Evolutionary conservation across 2,329 filamentous ascomycete species (phyloP), one percentile per base, ranked within the genome.

Genomic region (Diplodia mutila): DNA sequence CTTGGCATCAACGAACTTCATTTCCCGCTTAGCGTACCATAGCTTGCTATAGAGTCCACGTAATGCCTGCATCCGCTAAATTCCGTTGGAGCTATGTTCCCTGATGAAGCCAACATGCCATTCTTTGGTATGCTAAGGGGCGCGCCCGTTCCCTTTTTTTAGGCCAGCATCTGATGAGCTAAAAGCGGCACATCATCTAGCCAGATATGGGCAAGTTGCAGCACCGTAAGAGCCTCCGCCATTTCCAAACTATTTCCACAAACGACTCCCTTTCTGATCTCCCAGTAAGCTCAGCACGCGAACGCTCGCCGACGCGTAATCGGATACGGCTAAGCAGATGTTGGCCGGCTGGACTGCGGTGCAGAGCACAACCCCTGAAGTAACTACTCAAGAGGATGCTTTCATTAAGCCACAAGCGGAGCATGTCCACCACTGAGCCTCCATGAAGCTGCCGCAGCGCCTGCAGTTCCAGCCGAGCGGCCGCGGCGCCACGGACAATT

Each of bases 351-450:
- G n/a, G 34, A 21, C 4, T 34, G 7, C 29, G 42, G 46, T 37
- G 27, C 18, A 18, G 46, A 63, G 9, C 25, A 37, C 18, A 16
- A 2, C 42, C 27, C 59, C 59, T 27, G 27, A 25, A 12, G 18
- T 18, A 3, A 18, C 29, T 27, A 49, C 48, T 68, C 49, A 68
- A 32, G 75, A 77, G 23, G 77, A 75, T 7, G 72, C 61, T 69
- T 89, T 89, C 85, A 89, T 86, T 9, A 76, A 79, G 61, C 87
- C 87, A 74, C 87, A 90, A 12, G 80, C 79, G 16, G 84, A 83
- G 71, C 87, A 90, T 4, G 86, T 89, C 87, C 87, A 89, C 86
- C 87, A 90, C 71, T 86, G 78, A 23, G 81, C 83, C 74, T 89
- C 87, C 86, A 89, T 89, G 69, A 87, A 89, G 0, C 84, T 83